Conservation (phyloP, 1,284 basidiomycete species). For the Ceratobasidium sp. region DNA sequence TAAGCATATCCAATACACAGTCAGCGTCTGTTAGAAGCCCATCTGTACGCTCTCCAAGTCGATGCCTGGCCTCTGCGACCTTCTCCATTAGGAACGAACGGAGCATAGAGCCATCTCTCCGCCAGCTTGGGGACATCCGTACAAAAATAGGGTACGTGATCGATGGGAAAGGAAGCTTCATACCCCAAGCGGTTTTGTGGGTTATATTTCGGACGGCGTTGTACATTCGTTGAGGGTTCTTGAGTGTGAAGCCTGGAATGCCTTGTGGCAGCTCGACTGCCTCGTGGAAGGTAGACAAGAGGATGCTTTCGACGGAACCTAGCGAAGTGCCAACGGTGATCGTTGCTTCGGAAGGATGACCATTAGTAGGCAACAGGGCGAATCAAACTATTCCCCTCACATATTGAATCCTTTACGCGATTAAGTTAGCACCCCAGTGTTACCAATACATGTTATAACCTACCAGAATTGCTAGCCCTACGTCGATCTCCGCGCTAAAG, state of each 20-base stretch:
- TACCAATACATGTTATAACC: no score
- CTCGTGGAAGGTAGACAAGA: background rate
- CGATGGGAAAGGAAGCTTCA: constrained; percentile 6
- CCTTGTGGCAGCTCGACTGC: background rate
- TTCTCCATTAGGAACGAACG: background rate
- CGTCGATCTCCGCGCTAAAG: background rate
- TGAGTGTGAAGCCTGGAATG: background rate
- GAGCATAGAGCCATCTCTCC: background rate
- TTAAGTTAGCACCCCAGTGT: no score
- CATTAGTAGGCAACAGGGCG: no score
- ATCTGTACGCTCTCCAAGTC: background rate
- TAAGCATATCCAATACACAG: constrained; percentile 11
- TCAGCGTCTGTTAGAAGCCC: constrained; percentile 6
- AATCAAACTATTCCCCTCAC: no score
- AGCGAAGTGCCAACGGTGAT: background rate
- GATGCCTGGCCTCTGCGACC: background rate
- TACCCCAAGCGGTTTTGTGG: background rate
- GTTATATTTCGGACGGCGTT: background rate
- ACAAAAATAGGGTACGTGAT: background rate
- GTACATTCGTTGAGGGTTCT: background rate
- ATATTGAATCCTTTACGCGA: no score
- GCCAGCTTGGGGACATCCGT: constrained; percentile 6
- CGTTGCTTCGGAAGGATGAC: background rate
- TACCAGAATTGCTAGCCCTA: background rate
- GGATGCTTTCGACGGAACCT: background rate